Evolutionary conservation across 306 rosid genomes (phyloP), one percentile per base, ranked within the genome.

Genomic region (Heteromeles arbutifolia): DNA sequence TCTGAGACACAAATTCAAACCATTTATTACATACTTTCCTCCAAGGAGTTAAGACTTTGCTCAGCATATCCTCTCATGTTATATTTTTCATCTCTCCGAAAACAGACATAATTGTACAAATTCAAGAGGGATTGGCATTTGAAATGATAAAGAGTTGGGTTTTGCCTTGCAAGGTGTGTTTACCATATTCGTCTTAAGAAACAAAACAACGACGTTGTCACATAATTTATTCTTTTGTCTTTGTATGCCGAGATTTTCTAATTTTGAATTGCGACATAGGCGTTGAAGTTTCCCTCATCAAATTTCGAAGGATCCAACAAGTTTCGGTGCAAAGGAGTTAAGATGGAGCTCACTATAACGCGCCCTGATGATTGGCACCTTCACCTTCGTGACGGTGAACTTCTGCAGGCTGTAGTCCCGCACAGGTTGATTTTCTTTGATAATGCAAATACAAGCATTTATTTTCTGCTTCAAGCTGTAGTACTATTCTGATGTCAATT

Each of bases 341-440:
- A 70, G 84, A 92, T 92, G 97, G 90, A 92, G 87, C 90, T 92
- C 68, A 88, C 87, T 48, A 78, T 92, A 45, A 84, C 96, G 24
- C 88, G 87, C 69, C 97, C 97, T 66, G 97, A 92, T 84, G 96
- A 92, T 79, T 92, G 97, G 96, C 97, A 92, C 80, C 94, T 90
- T 75, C 97, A 92, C 79, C 97, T 92, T 79, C 96, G 93, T 61
- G 96, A 92, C 63, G 93, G 96, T 17, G 86, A 86, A 32, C 88
- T 92, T 74, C 93, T 92, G 69, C 69, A 90, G 85, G 93, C 86
- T 71, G 96, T 92, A 50, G 81, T 87, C 58, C 86, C 90, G 78
- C 88, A 87, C 87, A 90, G 96, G 97, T 92, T 41, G 76, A 28
- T 54, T 79, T 73, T 39, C 69, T n/a, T 72, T 50, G 25, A 39